Percentiles rank a stretch among this genome's conserved stretches.
phyloP scores from a whole-genome alignment of 352 stramenopile genomes.

The Pythium scleroteichum region DNA sequence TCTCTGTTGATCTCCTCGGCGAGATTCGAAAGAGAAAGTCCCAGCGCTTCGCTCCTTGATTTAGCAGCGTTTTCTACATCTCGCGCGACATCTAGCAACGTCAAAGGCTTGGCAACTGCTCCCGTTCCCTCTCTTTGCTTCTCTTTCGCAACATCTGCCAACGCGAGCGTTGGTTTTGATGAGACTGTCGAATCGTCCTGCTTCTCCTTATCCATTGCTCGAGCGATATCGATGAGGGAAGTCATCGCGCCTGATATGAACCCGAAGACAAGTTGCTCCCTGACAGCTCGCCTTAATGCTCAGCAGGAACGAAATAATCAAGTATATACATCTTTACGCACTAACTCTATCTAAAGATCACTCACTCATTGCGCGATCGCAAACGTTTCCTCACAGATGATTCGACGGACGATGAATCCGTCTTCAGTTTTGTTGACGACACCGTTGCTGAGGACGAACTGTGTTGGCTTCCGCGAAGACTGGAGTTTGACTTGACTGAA shows the following conservation, averaged over 20 bases:
- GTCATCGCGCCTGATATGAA: constrained; percentile 17
- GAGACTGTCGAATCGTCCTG: not conserved
- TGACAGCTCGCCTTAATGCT: no score
- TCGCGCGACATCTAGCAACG: constrained; percentile 50
- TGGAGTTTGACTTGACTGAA: constrained; percentile 13
- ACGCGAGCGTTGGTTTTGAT: constrained; percentile 26
- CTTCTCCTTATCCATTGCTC: constrained; percentile 37
- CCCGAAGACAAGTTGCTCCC: no score
- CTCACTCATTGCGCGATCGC: constrained; percentile 23
- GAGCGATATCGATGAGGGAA: constrained; percentile 49
- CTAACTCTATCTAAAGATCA: constrained; percentile 18
- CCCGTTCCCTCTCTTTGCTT: constrained; percentile 9
- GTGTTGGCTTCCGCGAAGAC: not conserved
- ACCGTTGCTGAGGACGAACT: constrained; percentile 1
- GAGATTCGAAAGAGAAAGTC: constrained; percentile 23
- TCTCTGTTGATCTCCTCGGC: constrained; percentile 55
- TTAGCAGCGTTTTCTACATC: constrained; percentile 14
- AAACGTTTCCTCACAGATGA: constrained; percentile 21
- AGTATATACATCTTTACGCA: constrained; percentile 1
- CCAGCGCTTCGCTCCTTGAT: not conserved
- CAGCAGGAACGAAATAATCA: not conserved
- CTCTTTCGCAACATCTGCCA: constrained; percentile 40
- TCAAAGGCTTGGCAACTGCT: constrained; percentile 25
- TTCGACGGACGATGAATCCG: not conserved
- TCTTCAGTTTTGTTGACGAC: not conserved